Evolutionary conservation across 352 stramenopile species (phyloP).

Genomic region (Thraustochytrium sp.): DNA sequence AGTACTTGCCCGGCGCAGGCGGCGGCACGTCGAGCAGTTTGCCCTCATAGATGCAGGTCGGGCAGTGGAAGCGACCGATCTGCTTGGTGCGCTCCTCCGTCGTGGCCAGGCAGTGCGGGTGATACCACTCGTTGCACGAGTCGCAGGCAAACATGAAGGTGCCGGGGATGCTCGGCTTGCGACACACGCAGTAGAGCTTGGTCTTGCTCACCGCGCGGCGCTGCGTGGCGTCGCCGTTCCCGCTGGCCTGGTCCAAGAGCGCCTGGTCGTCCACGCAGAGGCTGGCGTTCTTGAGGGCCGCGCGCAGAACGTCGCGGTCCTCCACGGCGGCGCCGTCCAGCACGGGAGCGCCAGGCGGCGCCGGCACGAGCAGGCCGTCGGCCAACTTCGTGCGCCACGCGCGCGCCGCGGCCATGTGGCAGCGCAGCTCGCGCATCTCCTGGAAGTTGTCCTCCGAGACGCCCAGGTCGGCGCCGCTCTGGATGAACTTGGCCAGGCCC

Average conservation of each 20-base stretch:
- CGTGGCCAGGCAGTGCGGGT: conserved; percentile 26
- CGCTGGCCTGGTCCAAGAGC: not conserved
- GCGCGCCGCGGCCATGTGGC: not conserved
- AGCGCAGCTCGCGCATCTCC: not conserved
- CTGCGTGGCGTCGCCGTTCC: not conserved
- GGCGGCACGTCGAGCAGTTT: not conserved
- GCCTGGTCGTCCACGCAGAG: not conserved
- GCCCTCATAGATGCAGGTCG: conserved; percentile 24
- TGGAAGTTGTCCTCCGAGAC: not conserved
- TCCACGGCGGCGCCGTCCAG: not conserved
- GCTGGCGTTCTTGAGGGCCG: not conserved
- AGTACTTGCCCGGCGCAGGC: not conserved
- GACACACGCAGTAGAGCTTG: conserved; percentile 38
- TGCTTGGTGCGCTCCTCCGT: not conserved
- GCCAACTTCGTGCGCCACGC: not conserved
- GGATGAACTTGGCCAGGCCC: not conserved
- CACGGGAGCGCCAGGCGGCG: not conserved
- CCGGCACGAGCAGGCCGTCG: not conserved
- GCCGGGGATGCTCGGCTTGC: not conserved
- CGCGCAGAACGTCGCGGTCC: not conserved
- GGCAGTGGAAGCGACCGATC: conserved; percentile 1
- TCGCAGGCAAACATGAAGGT: conserved; percentile 22
- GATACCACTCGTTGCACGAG: conserved; percentile 35
- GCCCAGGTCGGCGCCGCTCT: not conserved
- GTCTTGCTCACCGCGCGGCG: not conserved